Evolutionary conservation across 1,284 basidiomycete genomes (phyloP), one percentile per base, ranked within the genome.

Genomic region (Mycena sp.): DNA sequence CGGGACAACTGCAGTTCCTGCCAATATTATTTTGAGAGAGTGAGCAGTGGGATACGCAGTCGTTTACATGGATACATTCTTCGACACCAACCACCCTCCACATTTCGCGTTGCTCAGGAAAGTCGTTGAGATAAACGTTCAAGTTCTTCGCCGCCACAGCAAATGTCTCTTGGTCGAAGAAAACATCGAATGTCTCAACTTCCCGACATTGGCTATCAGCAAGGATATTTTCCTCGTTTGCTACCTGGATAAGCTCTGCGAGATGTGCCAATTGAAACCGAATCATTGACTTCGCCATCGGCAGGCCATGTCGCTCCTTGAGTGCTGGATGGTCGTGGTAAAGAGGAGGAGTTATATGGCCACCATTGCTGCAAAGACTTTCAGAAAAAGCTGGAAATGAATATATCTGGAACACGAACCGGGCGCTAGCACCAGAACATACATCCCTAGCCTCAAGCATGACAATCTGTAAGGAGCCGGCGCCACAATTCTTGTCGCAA

Each of bases 381-480:
- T 58, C 7, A 40, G 56, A 23, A 25, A 17, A 41, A 12, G 3
- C 16, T 17, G 23, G n/a, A 26, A 5, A 7, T 21, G 26, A 23
- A 40, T 17, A n/a, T n/a, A n/a, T n/a, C n/a, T n/a, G 7, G 38
- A 35, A 59, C 17, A 73, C 78, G 40, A 55, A 88, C 89, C 89
- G 81, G 43, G 83, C 89, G 1, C 89, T 90, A 14, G 90, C 90
- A 6, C 90, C 90, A 0, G 87, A 89, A 68, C 90, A 91, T 0
- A 81, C 80, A 9, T 87, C 87, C 63, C 90, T 78, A 6, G 90
- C 90, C 61, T 92, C 90, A 14, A 92, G 79, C 83, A 91, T 87
- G 10, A 89, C 80, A 0, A 91, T 71, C 30, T 77, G 75, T 2
- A 83, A 70, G 4, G 67, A 65, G 14, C 69, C 63, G 25, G 67